Base-by-base conservation (phyloP, 129 eudicot genomes). In the Lonicera japonica region DNA sequence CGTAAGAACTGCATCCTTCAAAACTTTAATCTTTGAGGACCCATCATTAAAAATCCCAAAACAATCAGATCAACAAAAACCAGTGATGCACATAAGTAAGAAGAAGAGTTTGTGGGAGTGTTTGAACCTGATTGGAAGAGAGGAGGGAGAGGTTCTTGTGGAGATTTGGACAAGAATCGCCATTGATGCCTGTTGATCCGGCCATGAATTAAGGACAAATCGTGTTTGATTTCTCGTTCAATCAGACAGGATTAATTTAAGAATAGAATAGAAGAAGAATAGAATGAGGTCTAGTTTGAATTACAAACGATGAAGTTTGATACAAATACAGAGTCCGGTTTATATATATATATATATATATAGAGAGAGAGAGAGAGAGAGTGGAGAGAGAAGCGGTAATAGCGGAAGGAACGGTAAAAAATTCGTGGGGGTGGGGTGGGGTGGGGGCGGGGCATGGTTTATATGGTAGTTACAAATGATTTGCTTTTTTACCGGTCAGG, bases 61-160 rank as follows among this genome's bases (percentile, higher is more conserved):
- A 59, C n/a, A 39, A 5, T 18, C 15, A 14, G 15, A 36, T 50
- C 21, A 55, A 11, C 51, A 45, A 1, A 39, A 21, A 38, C 48
- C 14, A 23, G 48, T 38, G 34, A 57, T 9, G 25, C 0, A 17
- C 17, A 11, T 15, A 36, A 4, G 8, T 45, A 45, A 5, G 14
- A 10, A 12, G 1, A 45, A 45, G 14, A 3, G 51, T 10, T 2
- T 19, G 4, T 11, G n/a, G n/a, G n/a, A n/a, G n/a, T n/a, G n/a
- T 19, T 12, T 12, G 38, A 12, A 92, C 99, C 90, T 92, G 96
- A 6, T 82, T 57, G 13, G 95, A 77, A 21, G 96, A 65, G 61
- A 92, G 82, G 36, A 92, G 64, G 0, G 82, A 70, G 56, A 92
- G 85, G 18, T 85, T 92, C 25, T 76, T 85, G 20, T 60, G 75